Evolutionary conservation across 192 early-diverging fungal genomes (phyloP), one percentile per base, ranked within the genome.

Genomic region (Blastocladiella britannica): DNA sequence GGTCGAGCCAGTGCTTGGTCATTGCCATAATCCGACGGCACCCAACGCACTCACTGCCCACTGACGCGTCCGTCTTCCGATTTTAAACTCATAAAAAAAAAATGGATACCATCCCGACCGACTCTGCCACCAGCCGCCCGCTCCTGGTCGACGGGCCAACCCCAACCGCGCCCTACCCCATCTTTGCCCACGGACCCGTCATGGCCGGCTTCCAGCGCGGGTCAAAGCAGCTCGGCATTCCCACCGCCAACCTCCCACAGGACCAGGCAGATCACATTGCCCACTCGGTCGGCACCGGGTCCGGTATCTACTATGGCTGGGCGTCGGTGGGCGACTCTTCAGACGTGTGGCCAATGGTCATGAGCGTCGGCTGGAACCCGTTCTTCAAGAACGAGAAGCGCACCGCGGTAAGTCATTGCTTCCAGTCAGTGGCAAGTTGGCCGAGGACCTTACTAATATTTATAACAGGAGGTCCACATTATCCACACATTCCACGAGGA

Each of bases 361-460:
- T 97, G 91, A 88, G 85, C 57, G 79, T 91, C 51, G 95, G 95
- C 20, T 99, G 95, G 95, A 99, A 99, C 70, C 95, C 95, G 15
- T 97, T 83, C 65, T 87, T 90, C 66, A 87, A 97, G 61, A 99
- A 99, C 68, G 86, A 95, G 66, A 88, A 91, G 70, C 78, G 85
- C 52, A 89, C 88, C 15, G 92, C 89, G 58, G 82, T 84, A 65
- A 60, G 77, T 69, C 29, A 51, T 52, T 26, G 12, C n/a, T 18
- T 61, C 25, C 25, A 51, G 26, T 22, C 27, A 22, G 18, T 20
- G 1, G 30, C 12, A 60, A 22, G 28, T 59, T 27, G 6, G 47
- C 43, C 4, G 55, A 12, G 62, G 63, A 56, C 24, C n/a, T 61
- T 27, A 63, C 18, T 27, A 5, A 62, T 62, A 23, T 62, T 64